Conservation (phyloP, 1,139 yeast species). For the Ogataea hybrid region DNA sequence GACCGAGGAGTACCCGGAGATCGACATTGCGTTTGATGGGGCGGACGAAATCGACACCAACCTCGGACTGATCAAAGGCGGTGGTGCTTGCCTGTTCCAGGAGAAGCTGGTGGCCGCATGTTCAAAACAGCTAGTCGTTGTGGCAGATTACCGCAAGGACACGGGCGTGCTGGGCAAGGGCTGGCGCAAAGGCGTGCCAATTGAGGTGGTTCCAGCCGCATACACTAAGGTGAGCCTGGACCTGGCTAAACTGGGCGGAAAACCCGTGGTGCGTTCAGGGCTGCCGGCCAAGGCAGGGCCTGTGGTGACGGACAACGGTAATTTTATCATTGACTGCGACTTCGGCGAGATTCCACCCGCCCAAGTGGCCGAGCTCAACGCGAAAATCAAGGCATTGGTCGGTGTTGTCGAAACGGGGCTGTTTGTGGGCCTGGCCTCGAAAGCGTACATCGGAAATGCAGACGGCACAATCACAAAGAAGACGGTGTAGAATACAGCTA, state of each 20-base stretch:
- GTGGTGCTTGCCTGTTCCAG: constrained; percentile 97
- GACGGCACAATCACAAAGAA: constrained; percentile 31
- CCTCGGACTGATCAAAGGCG: constrained; percentile 92
- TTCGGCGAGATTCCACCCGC: constrained; percentile 78
- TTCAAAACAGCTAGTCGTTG: constrained; percentile 74
- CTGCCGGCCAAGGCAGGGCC: constrained; percentile 97
- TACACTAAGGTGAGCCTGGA: constrained; percentile 73
- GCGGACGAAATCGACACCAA: constrained; percentile 92
- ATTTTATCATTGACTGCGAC: constrained; percentile 89
- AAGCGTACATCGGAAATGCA: constrained; percentile 79
- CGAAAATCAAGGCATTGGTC: constrained; percentile 66
- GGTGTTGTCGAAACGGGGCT: constrained; percentile 98
- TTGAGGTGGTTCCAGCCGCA: constrained; percentile 91
- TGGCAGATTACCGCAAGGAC: constrained; percentile 89
- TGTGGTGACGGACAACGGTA: constrained; percentile 94
- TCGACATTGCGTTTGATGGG: constrained; percentile 96
- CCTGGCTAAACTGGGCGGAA: constrained; percentile 64
- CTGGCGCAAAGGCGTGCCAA: constrained; percentile 93
- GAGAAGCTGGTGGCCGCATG: constrained; percentile 91
- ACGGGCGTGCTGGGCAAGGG: constrained; percentile 67
- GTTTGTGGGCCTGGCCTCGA: constrained; percentile 70
- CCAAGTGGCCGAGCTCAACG: constrained; percentile 50
- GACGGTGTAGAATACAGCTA: constrained; percentile 10
- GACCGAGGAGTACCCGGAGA: constrained; percentile 73
- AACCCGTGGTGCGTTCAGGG: constrained; percentile 76